Base-by-base conservation (phyloP, 768 basidiomycete genomes). In the Sistotremastrum niveocremeum region DNA sequence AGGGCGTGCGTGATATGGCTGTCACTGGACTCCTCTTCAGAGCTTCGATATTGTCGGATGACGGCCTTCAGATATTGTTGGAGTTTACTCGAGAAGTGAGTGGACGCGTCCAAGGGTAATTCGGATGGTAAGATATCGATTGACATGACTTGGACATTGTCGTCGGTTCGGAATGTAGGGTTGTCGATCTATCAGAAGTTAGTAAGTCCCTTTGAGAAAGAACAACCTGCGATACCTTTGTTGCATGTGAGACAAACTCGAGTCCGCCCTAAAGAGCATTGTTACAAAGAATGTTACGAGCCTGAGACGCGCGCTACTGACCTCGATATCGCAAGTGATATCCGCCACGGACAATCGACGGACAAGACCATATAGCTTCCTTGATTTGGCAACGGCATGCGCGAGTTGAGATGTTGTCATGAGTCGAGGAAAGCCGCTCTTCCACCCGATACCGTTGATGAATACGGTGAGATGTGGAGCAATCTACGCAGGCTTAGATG, bases 41-140 rank as follows among this genome's bases (percentile, higher is more conserved):
- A 56, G 4, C 59, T 56, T 5, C 57, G 56, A 47, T 74, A 74
- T 30, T 60, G 54, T 39, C 63, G 58, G 32, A 84, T 66, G 37
- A 85, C 57, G 1, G 71, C 62, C 20, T 70, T 65, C 40, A 97
- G 59, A 58, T 91, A 91, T 3, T 82, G 82, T 47, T 71, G 46
- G 11, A 93, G 64, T 6, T 67, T 72, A 2, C 61, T 56, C 6
- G 82, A 84, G 61, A 95, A 95, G 49, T 84, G 78, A 28, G 68
- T 55, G 2, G 85, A 87, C 5, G 90, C 82, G 51, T 94, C 89
- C 46, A 77, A 64, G 1, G 90, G 85, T 29, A 97, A 70, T 46
- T 83, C 76, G 0, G 91, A 74, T 0, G 91, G 91, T 4, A 95
- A 73, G 53, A 94, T 95, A 57, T 97, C 91, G 43, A 93, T 83